These are phyloP conservation scores for Aspergillus carbonarius DNA, from an alignment of 2,329 filamentous ascomycete genomes.

Conservation along the genomic window DNA sequence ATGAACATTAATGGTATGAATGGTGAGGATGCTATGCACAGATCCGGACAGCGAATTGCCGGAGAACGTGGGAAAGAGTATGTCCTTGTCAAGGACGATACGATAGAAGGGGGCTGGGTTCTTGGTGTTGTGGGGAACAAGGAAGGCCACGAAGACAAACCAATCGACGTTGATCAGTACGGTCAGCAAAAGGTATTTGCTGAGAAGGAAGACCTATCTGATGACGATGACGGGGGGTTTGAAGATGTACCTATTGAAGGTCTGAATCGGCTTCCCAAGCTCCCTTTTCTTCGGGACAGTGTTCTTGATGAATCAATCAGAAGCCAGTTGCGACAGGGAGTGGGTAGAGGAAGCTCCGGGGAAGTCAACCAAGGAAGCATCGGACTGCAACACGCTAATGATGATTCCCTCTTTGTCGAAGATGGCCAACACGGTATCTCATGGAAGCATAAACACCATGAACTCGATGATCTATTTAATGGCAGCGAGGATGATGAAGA, in stretches of 20 bases:
- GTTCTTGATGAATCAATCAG: conserved; percentile 38
- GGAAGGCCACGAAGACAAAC: conserved; percentile 77
- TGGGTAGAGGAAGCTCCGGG: conserved; percentile 8
- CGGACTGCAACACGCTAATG: conserved; percentile 30
- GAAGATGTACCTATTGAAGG: conserved; percentile 93
- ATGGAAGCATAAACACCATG: conserved; percentile 10
- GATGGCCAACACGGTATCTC: conserved; percentile 41
- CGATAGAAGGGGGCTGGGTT: conserved; percentile 93
- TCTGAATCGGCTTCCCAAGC: conserved; percentile 76
- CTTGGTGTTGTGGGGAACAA: conserved; percentile 88
- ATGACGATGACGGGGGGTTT: conserved; percentile 72
- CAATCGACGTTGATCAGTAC: conserved; percentile 83
- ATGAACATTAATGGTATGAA: conserved; percentile 95
- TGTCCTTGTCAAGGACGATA: conserved; percentile 92
- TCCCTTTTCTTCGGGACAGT: conserved; percentile 41
- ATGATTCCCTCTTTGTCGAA: conserved; percentile 59
- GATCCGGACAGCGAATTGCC: conserved; percentile 54
- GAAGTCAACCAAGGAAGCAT: neutral
- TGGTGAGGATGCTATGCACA: conserved; percentile 68
- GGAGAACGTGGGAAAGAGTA: conserved; percentile 90
- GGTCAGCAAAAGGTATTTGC: conserved; percentile 51
- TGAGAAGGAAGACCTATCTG: conserved; percentile 59
- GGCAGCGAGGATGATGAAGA: conserved; percentile 54
- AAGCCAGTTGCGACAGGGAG: conserved; percentile 20
- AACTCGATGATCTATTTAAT: conserved; percentile 60